Evolutionary conservation across 768 basidiomycete species (phyloP).

Genomic region (Suillus subluteus): DNA sequence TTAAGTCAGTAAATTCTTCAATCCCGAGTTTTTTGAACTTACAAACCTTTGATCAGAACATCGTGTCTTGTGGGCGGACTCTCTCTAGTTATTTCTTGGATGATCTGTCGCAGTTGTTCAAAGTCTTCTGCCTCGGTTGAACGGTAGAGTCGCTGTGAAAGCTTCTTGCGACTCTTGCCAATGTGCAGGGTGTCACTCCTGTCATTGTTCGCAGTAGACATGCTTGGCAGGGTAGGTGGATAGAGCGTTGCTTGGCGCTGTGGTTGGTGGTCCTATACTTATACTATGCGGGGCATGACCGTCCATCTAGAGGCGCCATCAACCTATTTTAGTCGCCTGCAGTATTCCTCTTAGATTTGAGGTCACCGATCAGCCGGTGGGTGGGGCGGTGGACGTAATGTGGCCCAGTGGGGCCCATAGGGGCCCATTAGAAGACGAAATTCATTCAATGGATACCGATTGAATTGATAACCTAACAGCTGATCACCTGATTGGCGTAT

Average conservation of each 20-base stretch:
- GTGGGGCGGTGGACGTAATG: background rate
- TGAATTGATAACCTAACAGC: background rate
- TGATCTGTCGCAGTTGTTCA: conserved; percentile 5
- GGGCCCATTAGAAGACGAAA: background rate
- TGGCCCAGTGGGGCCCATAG: background rate
- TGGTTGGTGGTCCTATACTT: background rate
- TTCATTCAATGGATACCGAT: background rate
- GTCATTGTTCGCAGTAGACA: background rate
- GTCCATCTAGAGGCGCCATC: background rate
- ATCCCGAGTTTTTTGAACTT: background rate
- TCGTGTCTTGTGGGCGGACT: conserved; percentile 1
- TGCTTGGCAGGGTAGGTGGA: background rate
- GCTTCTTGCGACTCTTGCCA: background rate
- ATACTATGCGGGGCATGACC: background rate
- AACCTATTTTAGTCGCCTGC: background rate
- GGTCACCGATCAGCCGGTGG: background rate
- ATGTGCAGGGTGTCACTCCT: background rate
- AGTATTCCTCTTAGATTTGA: background rate
- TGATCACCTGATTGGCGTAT: background rate
- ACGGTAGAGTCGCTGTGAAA: background rate
- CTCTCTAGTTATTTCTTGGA: background rate
- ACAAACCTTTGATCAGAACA: background rate
- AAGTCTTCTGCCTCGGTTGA: conserved; percentile 8
- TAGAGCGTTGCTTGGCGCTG: background rate
- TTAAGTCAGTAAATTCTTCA: background rate